Evolutionary conservation across 306 rosid species (phyloP), one percentile per base, ranked within the genome.

Genomic region (Chamaecrista fasciculata): DNA sequence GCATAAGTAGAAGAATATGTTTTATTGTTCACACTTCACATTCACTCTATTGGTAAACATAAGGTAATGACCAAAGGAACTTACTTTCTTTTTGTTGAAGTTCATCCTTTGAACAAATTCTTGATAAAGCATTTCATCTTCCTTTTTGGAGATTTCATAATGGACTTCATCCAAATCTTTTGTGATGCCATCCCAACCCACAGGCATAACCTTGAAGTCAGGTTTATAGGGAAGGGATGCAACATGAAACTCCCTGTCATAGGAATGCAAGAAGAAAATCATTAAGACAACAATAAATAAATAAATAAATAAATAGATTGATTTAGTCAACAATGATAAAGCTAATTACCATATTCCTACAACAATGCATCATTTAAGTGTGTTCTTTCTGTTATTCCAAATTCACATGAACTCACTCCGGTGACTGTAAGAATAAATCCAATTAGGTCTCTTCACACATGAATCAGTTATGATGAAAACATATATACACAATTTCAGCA

Each of bases 101-200:
- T 94, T 86, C 89, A 90, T 71, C 83, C 65, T 88, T 75, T 81
- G 84, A 31, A 94, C 90, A 67, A 94, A 94, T 15, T 90, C 97
- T 76, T 85, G 81, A 79, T 88, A 90, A 6, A 88, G 86, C 93
- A 89, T 87, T 10, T 94, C 98, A 51, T 90, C 98, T 80, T 90
- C 97, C 61, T 80, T 90, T 71, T 79, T 68, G 77, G 98, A 94
- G 71, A 94, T 90, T 79, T 90, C 96, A 31, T 88, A 90, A 61
- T 90, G 98, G 28, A 94, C 98, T 82, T 94, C 97, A 25, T 90
- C 98, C 83, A 86, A 51, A 82, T 93, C 98, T 80, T 80, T 82
- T 70, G 92, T 81, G 67, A 89, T 94, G 36, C 96, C 98, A 74
- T 94, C 98, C 98, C 98, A 94, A 69, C 97, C 98, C 86, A 90